Base-by-base conservation (phyloP, 305 asterid species). In the Fraxinus greggii region DNA sequence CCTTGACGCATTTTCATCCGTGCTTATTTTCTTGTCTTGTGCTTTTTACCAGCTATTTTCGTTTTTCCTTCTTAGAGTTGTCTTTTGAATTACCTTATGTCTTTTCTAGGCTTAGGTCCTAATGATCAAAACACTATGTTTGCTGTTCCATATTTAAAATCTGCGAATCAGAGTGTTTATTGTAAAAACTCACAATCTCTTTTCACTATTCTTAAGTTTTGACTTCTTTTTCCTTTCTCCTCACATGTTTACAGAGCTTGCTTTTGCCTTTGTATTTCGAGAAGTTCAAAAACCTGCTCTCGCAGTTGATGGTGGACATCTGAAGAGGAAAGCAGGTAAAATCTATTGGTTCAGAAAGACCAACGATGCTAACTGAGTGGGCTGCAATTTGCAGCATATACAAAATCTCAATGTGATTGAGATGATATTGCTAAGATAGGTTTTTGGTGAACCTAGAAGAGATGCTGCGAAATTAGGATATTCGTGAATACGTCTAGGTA, bases 251-350 rank as follows among this genome's bases (percentile, higher is more conserved):
- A 79, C 92, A 95, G 99, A 89, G 74, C 87, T 67, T 83, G 97
- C 98, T 32, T 90, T 80, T 90, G 98, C 98, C 77, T 95, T 92
- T 91, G 99, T 94, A 78, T 95, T 86, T 84, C 95, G 98, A 77
- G 99, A 95, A 89, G 93, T 90, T 83, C 85, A 83, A 78, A 86
- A 80, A 65, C 80, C 87, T 54, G 40, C 89, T 79, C 69, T 79
- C 80, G 56, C 79, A 48, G 78, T 84, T 77, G 97, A 90, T 83
- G 85, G 86, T 35, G 85, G 89, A 42, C 77, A 81, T 79, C 84
- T 93, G 79, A 94, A 95, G 94, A 92, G 98, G 88, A 95, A 95
- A 89, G 84, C 95, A 85, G 98, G 99, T 94, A 89, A 32, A 72
- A 77, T 78, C 21, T 78, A 77, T 56, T 74, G 63, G 75, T 76